A percentile compares a stretch with the other conserved stretches of the same genome.
Evolutionary conservation across 1,139 yeast species (phyloP).

Genomic region (Candida sp.): DNA sequence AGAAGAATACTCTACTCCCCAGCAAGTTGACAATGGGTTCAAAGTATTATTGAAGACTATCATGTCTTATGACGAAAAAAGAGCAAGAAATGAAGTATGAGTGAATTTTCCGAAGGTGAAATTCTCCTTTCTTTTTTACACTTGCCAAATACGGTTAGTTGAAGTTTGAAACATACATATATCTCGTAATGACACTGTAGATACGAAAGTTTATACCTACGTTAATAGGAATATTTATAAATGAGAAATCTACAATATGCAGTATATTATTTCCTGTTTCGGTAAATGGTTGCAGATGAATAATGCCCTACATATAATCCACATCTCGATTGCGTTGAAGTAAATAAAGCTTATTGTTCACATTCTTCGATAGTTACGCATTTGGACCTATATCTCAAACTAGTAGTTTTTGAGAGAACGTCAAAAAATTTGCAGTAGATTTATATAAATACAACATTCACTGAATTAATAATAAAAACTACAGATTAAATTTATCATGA

Average conservation of each 20-base stretch:
- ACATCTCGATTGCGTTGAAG: background rate
- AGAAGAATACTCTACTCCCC: slow-evolving; percentile 61
- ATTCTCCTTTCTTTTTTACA: too few relatives aligned
- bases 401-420: background rate
- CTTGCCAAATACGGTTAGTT: background rate
- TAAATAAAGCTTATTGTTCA: background rate
- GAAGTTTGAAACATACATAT: background rate
- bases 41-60: slow-evolving; percentile 57
- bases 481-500: slow-evolving; percentile 6
- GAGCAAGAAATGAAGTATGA: slow-evolving; percentile 5
- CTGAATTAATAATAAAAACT: background rate
- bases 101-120: background rate
- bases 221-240: background rate
- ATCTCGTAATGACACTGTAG: background rate
- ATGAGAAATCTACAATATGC: background rate
- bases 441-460: background rate
- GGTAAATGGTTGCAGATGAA: background rate
- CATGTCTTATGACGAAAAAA: slow-evolving; percentile 44
- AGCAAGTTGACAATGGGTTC: slow-evolving; percentile 59
- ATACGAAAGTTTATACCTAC: background rate
- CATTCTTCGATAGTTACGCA: background rate
- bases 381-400: background rate
- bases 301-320: background rate
- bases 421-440: background rate
- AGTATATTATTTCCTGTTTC: background rate